Evolutionary conservation across 2,329 filamentous ascomycete species (phyloP), one percentile per base, ranked within the genome.

Genomic region (Apiospora phragmitis): DNA sequence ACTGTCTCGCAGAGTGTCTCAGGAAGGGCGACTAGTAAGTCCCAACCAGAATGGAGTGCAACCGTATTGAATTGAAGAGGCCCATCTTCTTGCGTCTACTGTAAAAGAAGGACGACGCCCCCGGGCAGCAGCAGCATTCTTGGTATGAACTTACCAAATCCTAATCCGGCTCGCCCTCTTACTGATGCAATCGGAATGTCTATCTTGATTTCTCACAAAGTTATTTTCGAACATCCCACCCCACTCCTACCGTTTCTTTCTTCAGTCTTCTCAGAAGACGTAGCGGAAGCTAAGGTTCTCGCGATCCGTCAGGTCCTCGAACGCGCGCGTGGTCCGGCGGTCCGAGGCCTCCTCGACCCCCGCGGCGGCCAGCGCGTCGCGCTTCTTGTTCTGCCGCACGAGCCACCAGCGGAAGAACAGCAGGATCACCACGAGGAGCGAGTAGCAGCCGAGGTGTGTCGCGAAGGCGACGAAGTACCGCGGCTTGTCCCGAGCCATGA

Each of bases 381-480:
- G 75, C 67, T 75, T 77, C 73, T 73, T 87, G 74, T 93, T 93
- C 80, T 91, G 83, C 1, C 80, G 75, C 9, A 76, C 81, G 21
- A 92, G 83, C 71, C 91, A 85, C 81, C 86, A 90, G 29, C 91
- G 83, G 75, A 93, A 82, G 72, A 82, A 85, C 2, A 89, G 68
- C 26, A 92, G 85, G 5, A 89, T 85, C 4, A 89, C 38, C 0
- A 91, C 87, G 32, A 93, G 83, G 38, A 88, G 80, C 0, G 83
- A 81, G 78, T 93, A 93, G 80, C 92, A 93, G 18, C 89, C 91
- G 11, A 94, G 83, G 75, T 93, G 91, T 0, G 90, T 91, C 7
- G 89, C 85, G 71, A 93, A 92, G 1, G 92, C 92, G 72, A 89
- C 92, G 75, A 90, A 89, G 79, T 93, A 94, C 11, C 88, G 84